A percentile compares a stretch with the other conserved stretches of the same genome.
phyloP scores from a whole-genome alignment of 305 asterid species.

The Striga hermonthica region DNA sequence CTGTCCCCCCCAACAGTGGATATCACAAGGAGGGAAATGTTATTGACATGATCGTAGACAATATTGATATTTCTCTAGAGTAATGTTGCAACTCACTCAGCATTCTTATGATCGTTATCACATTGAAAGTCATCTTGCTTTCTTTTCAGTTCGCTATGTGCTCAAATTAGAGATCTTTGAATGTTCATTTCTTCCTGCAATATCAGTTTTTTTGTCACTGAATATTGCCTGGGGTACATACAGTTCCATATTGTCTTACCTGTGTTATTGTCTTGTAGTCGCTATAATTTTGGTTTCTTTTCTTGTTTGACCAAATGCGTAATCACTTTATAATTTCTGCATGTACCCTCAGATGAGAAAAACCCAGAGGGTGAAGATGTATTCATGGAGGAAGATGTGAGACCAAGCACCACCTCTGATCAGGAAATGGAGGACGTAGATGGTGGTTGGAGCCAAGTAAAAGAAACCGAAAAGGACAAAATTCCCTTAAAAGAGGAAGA shows the following conservation, averaged over 20 bases:
- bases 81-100: too few species aligned
- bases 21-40: too few species aligned
- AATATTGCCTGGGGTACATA: not conserved
- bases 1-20: too few species aligned
- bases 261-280: not conserved
- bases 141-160: too few species aligned
- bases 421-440: constrained; percentile 50
- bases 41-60: too few species aligned
- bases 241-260: constrained; percentile 9
- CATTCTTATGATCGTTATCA: too few species aligned
- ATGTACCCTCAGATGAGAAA: constrained; percentile 50
- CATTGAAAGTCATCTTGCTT: too few species aligned
- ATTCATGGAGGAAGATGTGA: constrained; percentile 85
- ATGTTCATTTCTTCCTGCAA: not conserved
- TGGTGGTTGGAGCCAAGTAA: constrained; percentile 60
- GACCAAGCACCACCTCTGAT: constrained; percentile 48
- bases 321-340: constrained; percentile 17
- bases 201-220: constrained; percentile 8
- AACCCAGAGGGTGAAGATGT: constrained; percentile 75
- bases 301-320: constrained; percentile 18
- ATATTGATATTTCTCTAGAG: too few species aligned
- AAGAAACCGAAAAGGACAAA: constrained; percentile 52
- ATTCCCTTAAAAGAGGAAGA: constrained; percentile 47
- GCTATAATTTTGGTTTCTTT: constrained; percentile 6
- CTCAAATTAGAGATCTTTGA: too few species aligned